Conservation (phyloP, 164 flowering plant genomes). For the Vitis rupestris region DNA sequence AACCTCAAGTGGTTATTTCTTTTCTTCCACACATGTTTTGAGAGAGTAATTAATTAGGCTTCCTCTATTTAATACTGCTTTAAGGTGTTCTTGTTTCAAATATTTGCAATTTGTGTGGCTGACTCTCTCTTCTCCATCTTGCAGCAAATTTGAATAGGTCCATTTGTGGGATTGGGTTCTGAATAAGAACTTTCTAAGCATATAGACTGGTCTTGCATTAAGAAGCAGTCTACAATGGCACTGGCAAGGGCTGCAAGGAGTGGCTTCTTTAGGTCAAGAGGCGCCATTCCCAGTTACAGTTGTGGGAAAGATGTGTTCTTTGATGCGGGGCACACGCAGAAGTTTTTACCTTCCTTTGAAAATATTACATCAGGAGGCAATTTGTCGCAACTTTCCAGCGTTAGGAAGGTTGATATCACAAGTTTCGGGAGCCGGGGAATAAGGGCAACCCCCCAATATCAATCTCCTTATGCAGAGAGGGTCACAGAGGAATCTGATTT, state of each 20-base stretch:
- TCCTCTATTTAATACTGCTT: constrained; percentile 1
- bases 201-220: constrained; percentile 1
- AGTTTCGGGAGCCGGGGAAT: constrained; percentile 50
- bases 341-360: constrained; percentile 15
- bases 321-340: constrained; percentile 10
- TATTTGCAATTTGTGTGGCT: not conserved
- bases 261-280: constrained; percentile 41
- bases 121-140: not conserved
- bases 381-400: constrained; percentile 20
- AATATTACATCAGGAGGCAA: constrained; percentile 14
- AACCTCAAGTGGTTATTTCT: constrained; percentile 1
- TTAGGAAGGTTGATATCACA: constrained; percentile 10
- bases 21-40: not conserved
- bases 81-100: not conserved
- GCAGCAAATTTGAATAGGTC: constrained; percentile 1
- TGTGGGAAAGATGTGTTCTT: constrained; percentile 16
- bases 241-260: constrained; percentile 52
- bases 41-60: not conserved
- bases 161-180: not conserved
- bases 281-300: constrained; percentile 20
- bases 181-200: not conserved
- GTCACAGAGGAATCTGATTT: constrained; percentile 43
- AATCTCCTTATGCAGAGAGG: constrained; percentile 40
- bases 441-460: constrained; percentile 37
- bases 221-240: constrained; percentile 37